Base-by-base conservation (phyloP, 2,329 filamentous ascomycete species). In the Botrytis elliptica region DNA sequence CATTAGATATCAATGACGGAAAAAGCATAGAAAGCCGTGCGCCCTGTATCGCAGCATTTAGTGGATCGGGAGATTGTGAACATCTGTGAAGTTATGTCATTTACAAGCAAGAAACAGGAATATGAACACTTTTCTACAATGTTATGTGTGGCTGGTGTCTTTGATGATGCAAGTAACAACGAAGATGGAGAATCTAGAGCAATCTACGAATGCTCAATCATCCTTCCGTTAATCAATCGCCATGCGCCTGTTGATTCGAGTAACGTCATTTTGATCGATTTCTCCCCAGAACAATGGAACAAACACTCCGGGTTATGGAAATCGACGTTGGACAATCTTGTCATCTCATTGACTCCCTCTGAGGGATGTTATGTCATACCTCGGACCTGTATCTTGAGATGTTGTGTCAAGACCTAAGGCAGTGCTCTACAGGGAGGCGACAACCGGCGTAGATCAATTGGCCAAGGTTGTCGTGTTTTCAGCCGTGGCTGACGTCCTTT, bases 361-460 rank as follows among this genome's bases (percentile, higher is more conserved):
- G 18, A 33, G 20, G n/a, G 40, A 73, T 65, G 71, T n/a, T 69
- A 68, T 72, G 70, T 72, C 70, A 68, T 65, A 71, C 59, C 59
- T 46, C 55, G 57, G 62, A 44, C 18, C 69, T 44, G 42, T 55
- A 44, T n/a, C 33, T 42, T 29, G 25, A 25, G 38, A 10, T 33
- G 36, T 68, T 16, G 12, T 25, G 18, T 68, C 36, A 22, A 69
- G 25, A 55, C 36, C 49, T 42, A 62, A 73, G 71, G 71, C 71
- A 62, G 68, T 16, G 49, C 36, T 60, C 49, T 12, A 49, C 44
- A 60, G 38, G 25, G 52, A 18, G 22, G n/a, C 62, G n/a, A 68
- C 29, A 49, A 49, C 33, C 4, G 36, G 16, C 49, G 46, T 62
- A n/a, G 44, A 49, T 60, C 55, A n/a, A 73, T 73, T 62, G 64